Base-by-base conservation (phyloP, 352 stramenopile genomes). In the Poterioochromonas sp. region DNA sequence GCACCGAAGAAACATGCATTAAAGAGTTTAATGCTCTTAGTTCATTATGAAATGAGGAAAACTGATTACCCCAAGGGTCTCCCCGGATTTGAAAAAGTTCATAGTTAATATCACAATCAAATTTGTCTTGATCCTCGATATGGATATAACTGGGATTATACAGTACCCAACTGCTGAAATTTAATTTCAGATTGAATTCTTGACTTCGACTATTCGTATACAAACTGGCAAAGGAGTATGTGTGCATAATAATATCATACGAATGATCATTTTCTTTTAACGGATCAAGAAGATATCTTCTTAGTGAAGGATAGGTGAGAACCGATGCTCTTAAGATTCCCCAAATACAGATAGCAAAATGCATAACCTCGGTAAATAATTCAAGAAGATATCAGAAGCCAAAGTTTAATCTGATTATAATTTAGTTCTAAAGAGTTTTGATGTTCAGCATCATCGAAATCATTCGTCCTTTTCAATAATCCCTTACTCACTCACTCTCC, bases 201-300 rank as follows among this genome's bases (percentile, higher is more conserved):
- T 71, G 15, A 41, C 20, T 47, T 29, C 62, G 15, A 3, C 1
- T 47, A 71, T 71, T 71, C 20, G 11, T 8, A 47, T 71, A 71
- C 11, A 3, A 8, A 41, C 15, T n/a, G 34, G 18, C 5, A 29
- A 71, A 22, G 11, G 15, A 32, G 26, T 71, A 71, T 26, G 62
- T 71, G 62, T 71, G 62, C 11, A 71, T 41, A 44, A 47, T 43
- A 44, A 71, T 22, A 2, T 71, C 62, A 47, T 44, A 71, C 11
- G 15, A n/a, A 47, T 71, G 62, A 71, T n/a, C 26, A 35, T 12
- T 8, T 8, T 44, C 3, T 8, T 35, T 47, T 29, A 71, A 26
- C 3, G 15, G 8, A 29, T 71, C 62, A 47, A 71, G 15, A 15
- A 40, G 11, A 47, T 44, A 29, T n/a, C 2, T 41, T 29, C 41